A percentile compares a stretch with the other conserved stretches of the same genome.
Evolutionary conservation across 2,329 filamentous ascomycete species (phyloP).

Genomic region (Zymoseptoria crescenta): DNA sequence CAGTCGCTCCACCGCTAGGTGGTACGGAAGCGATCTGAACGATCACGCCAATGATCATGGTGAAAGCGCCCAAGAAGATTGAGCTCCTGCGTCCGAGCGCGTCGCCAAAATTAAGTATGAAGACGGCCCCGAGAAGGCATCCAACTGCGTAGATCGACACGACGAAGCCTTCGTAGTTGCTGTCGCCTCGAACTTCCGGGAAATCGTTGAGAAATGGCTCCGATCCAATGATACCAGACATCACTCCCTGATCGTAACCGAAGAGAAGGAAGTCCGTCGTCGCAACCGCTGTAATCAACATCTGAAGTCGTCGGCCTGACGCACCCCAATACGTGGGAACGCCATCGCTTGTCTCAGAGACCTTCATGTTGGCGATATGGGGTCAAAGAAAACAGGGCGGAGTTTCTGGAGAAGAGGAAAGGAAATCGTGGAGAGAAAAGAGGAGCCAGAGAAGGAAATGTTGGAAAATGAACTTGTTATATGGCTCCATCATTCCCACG

Average conservation of each 20-base stretch:
- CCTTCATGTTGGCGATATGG: constrained; percentile 9
- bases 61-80: constrained; percentile 35
- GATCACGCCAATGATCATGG: constrained; percentile 38
- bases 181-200: constrained; percentile 33
- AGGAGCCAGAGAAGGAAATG: background rate
- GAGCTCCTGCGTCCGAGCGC: constrained; percentile 35
- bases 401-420: background rate
- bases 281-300: constrained; percentile 14
- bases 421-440: background rate
- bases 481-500: background rate
- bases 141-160: constrained; percentile 47
- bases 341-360: constrained; percentile 9
- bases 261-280: constrained; percentile 13
- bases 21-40: constrained; percentile 32
- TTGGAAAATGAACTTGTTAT: background rate
- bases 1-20: constrained; percentile 29
- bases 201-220: constrained; percentile 30
- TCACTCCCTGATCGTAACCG: constrained; percentile 27
- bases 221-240: constrained; percentile 36
- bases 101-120: constrained; percentile 34
- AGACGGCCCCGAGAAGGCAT: constrained; percentile 35
- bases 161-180: constrained; percentile 43
- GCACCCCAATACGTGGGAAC: constrained; percentile 19
- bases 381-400: background rate
- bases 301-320: constrained; percentile 9